Evolutionary conservation across 306 rosid genomes (phyloP), one percentile per base, ranked within the genome.

Genomic region (Mucuna pruriens): DNA sequence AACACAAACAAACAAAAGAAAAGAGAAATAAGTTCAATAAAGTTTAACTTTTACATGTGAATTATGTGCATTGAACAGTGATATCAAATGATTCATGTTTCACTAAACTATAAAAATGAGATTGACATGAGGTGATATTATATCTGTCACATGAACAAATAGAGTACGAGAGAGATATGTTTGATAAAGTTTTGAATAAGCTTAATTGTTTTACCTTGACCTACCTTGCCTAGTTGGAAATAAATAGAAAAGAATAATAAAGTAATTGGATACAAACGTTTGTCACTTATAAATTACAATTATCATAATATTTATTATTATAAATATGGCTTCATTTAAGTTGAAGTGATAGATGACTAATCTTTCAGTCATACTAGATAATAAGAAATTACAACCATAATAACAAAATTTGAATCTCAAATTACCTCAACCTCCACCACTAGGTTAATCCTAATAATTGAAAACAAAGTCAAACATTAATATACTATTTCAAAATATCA

Each of bases 41-140:
- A n/a, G n/a, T n/a, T n/a, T 26, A 60, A 60, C 9, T 42, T 23
- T 10, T 29, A 49, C 85, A 87, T 81, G 89, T 83, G 84, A 84
- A 77, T 42, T 51, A 36, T 64, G 81, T 64, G 87, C 84, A 58
- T 65, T 72, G 63, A 65, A 76, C 89, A 87, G 71, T 74, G 45
- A 80, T 82, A 80, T 87, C 81, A 83, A 89, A 89, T 91, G 92
- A 83, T 83, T 78, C 57, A 69, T 34, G 52, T 1, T 64, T 83
- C 78, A 86, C 91, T 93, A 86, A 88, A 82, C 85, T 9, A 46
- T 19, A 39, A 79, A 79, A 82, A 81, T 67, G 83, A 81, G 63
- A 69, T 58, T 46, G 74, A 78, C 87, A 88, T 90, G 91, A 88
- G 31, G 76, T 62, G 20, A 3, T 75, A 22, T 49, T 66, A 61